phyloP scores from a whole-genome alignment of 805 yeast genomes.

The Cyberlindnera mrakii region DNA sequence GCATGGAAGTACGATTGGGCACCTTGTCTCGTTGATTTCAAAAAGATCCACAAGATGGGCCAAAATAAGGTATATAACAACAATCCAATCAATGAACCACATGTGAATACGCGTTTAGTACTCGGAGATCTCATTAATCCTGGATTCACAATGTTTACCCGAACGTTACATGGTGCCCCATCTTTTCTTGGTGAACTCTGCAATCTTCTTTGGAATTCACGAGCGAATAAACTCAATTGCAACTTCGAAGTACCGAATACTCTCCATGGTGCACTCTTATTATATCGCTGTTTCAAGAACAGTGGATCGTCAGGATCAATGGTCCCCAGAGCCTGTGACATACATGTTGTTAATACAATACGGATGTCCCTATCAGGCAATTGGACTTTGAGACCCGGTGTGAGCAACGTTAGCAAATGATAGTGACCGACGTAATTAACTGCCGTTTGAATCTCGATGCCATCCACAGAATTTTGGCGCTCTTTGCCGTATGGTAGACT shows the following conservation, averaged over 20 bases:
- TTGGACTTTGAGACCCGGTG: conserved; percentile 83
- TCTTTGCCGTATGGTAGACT: conserved; percentile 60
- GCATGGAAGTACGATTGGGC: conserved; percentile 73
- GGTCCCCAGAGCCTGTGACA: conserved; percentile 68
- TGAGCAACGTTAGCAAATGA: conserved; percentile 71
- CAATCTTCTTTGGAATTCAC: conserved; percentile 67
- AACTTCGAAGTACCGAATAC: conserved; percentile 81
- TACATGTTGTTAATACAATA: conserved; percentile 71
- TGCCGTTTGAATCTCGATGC: conserved; percentile 81
- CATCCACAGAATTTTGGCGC: conserved; percentile 71
- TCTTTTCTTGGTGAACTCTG: conserved; percentile 59
- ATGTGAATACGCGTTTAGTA: conserved; percentile 67
- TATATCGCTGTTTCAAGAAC: conserved; percentile 56
- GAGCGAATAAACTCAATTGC: conserved; percentile 66
- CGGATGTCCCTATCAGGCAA: conserved; percentile 95
- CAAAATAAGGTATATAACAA: conserved; percentile 60
- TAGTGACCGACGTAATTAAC: conserved; percentile 76
- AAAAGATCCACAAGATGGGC: conserved; percentile 79
- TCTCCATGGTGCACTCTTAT: conserved; percentile 58
- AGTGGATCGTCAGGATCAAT: conserved; percentile 58
- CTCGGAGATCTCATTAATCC: conserved; percentile 89
- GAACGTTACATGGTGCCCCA: conserved; percentile 61
- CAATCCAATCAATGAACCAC: conserved; percentile 66
- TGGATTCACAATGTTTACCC: conserved; percentile 78
- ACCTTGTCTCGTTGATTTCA: conserved; percentile 74